Percentiles rank a stretch among this genome's conserved stretches.
phyloP scores from a whole-genome alignment of 1,139 yeast species.

The Suhomyces panamericanus region DNA sequence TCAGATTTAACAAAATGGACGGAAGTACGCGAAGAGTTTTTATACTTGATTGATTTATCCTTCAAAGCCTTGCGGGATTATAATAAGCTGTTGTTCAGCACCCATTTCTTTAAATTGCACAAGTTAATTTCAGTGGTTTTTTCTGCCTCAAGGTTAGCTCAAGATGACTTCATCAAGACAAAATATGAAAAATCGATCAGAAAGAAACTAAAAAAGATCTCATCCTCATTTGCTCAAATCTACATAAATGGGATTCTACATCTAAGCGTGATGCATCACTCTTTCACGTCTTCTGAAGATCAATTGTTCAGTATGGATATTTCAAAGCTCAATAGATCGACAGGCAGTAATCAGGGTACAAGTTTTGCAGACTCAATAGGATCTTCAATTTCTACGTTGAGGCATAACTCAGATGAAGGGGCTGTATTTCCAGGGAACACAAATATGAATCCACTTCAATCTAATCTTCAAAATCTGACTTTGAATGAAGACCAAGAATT shows the following conservation, averaged over 20 bases:
- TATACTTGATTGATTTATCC: slow-evolving; percentile 46
- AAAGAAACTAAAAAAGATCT: slow-evolving; percentile 50
- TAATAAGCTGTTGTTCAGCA: slow-evolving; percentile 51
- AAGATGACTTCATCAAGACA: slow-evolving; percentile 47
- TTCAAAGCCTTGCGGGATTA: slow-evolving; percentile 50
- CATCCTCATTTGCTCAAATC: slow-evolving; percentile 56
- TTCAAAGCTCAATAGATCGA: slow-evolving; percentile 32
- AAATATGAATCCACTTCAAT: slow-evolving; percentile 5
- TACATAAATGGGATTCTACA: slow-evolving; percentile 60
- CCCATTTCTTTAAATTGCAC: slow-evolving; percentile 53
- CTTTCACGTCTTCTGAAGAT: slow-evolving; percentile 24
- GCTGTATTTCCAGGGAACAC: not conserved
- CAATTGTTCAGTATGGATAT: slow-evolving; percentile 38
- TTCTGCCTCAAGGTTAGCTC: slow-evolving; percentile 52
- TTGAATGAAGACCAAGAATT: slow-evolving; percentile 14
- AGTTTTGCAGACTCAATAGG: slow-evolving; percentile 20
- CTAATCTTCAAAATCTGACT: slow-evolving; percentile 9
- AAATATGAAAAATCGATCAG: slow-evolving; percentile 48
- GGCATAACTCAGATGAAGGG: slow-evolving; percentile 17
- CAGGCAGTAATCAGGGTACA: slow-evolving; percentile 16
- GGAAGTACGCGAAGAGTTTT: slow-evolving; percentile 46
- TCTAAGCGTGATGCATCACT: slow-evolving; percentile 43
- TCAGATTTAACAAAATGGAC: slow-evolving; percentile 63
- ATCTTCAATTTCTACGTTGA: slow-evolving; percentile 30
- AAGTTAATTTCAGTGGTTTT: slow-evolving; percentile 49